Base-by-base conservation (phyloP, 148 eudicot species). In the Fagopyrum homotropicum region DNA sequence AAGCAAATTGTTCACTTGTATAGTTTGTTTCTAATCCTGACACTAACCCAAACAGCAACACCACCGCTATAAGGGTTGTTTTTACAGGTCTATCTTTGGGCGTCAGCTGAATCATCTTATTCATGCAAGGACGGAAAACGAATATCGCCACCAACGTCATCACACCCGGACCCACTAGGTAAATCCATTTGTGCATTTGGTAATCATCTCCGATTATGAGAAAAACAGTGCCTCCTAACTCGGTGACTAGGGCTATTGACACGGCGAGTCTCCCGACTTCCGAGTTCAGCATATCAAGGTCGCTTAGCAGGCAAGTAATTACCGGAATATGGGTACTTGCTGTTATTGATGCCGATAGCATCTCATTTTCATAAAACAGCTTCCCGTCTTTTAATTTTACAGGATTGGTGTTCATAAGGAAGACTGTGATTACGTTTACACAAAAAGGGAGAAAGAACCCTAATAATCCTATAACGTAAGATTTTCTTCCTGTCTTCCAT, bases 71-170 rank as follows among this genome's bases (percentile, higher is more conserved):
- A 43, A 70, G 76, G 0, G 61, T 9, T 26, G 72, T 78, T 50
- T 74, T 78, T 7, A 85, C 54, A 4, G 83, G 85, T 72, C 85
- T 80, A n/a, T 80, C 85, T 73, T 80, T 80, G 1, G 88, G 88
- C 4, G 85, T 85, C 43, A 63, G 56, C 35, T 45, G 78, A 72
- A 82, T 64, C 54, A 82, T 46, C 80, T 80, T 78, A 1, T 73
- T n/a, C 78, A 80, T 45, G 19, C 66, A 45, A 45, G 85, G 88
- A 4, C 83, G 76, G 43, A 85, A 7, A 14, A 82, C 45, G 9
- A 52, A 43, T 10, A 80, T 12, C 7, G 77, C 60, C 7, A 63
- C 16, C n/a, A 82, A 29, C 5, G 74, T 1, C 4, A 80, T 49
- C 22, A n/a, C 54, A 4, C 57, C 3, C 7, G 59, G 26, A 2